Evolutionary conservation across 2,329 filamentous ascomycete genomes (phyloP).

Genomic region (Aquanectria penicillioides): DNA sequence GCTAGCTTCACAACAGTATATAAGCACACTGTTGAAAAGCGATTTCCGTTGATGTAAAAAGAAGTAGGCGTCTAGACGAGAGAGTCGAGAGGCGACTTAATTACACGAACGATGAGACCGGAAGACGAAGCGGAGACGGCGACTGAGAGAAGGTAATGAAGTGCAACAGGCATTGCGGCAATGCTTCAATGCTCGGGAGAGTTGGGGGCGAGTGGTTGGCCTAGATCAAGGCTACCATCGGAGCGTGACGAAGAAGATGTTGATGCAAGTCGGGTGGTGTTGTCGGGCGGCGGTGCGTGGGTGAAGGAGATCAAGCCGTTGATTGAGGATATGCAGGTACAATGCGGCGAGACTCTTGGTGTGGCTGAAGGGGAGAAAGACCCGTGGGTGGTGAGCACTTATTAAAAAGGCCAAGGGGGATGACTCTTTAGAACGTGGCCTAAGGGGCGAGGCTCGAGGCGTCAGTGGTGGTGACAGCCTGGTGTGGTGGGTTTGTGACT

Average conservation of each 20-base stretch:
- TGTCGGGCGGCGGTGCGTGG: conserved; percentile 22
- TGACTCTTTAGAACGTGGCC: conserved; percentile 49
- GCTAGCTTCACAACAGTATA: conserved; percentile 55
- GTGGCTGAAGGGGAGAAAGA: conserved; percentile 38
- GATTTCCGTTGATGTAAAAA: conserved; percentile 54
- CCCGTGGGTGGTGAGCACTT: conserved; percentile 42
- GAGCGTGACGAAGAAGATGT: conserved; percentile 21
- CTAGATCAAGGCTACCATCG: conserved; percentile 50
- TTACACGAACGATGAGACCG: conserved; percentile 68
- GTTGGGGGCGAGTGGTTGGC: conserved; percentile 41
- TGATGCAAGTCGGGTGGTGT: conserved; percentile 12
- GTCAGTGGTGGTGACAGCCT: conserved; percentile 40
- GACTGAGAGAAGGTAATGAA: conserved; percentile 64
- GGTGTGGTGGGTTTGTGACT: conserved; percentile 48
- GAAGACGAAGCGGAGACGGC: conserved; percentile 69
- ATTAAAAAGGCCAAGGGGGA: conserved; percentile 41
- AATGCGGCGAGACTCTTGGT: conserved; percentile 33
- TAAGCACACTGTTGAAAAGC: conserved; percentile 47
- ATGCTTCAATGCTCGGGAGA: conserved; percentile 44
- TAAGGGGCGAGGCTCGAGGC: conserved; percentile 47
- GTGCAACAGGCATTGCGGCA: conserved; percentile 68
- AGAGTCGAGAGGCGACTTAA: conserved; percentile 52
- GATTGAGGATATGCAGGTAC: conserved; percentile 46
- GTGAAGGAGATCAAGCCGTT: conserved; percentile 31
- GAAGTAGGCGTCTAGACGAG: conserved; percentile 55